These are phyloP conservation scores for Globisporangium okanoganense DNA, from an alignment of 352 stramenopile genomes.

Conservation along the genomic window DNA sequence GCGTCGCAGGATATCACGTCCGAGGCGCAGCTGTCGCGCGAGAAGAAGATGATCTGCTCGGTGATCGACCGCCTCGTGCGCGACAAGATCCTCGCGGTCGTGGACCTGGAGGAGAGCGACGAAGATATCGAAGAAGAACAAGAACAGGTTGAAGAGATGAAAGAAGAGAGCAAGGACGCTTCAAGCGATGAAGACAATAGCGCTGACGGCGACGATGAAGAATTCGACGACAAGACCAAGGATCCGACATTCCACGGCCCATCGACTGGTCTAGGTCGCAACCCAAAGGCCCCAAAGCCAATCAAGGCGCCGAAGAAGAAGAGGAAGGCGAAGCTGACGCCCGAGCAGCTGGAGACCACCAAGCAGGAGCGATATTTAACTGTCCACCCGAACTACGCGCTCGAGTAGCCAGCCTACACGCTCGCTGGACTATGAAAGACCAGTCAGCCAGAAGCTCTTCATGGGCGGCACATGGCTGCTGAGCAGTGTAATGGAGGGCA, in stretches of 20 bases:
- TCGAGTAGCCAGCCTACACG: conserved; percentile 33
- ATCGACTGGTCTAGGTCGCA: background rate
- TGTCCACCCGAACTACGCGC: conserved; percentile 75
- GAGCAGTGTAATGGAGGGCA: background rate
- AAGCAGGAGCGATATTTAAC: conserved; percentile 77
- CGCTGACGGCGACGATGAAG: conserved; percentile 19
- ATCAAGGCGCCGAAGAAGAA: conserved; percentile 17
- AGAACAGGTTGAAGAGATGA: background rate
- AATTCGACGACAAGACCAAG: conserved; percentile 4
- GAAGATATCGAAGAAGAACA: conserved; percentile 20
- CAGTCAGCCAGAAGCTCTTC: background rate
- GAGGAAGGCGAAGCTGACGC: conserved; percentile 28
- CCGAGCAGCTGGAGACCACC: conserved; percentile 41
- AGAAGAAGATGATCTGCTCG: conserved; percentile 82
- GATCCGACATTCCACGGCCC: background rate
- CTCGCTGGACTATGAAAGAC: background rate
- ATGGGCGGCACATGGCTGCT: no score
- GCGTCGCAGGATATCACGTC: conserved; percentile 83
- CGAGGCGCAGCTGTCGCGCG: conserved; percentile 64
- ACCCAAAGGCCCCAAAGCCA: conserved; percentile 8
- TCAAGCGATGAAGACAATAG: background rate
- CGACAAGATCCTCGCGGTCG: conserved; percentile 72
- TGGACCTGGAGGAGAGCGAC: conserved; percentile 61
- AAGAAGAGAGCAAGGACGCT: conserved; percentile 8
- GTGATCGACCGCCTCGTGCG: conserved; percentile 79